A percentile compares a stretch with the other conserved stretches of the same genome.
phyloP scores from a whole-genome alignment of 306 rosid species.

The Prunus fruticosa region DNA sequence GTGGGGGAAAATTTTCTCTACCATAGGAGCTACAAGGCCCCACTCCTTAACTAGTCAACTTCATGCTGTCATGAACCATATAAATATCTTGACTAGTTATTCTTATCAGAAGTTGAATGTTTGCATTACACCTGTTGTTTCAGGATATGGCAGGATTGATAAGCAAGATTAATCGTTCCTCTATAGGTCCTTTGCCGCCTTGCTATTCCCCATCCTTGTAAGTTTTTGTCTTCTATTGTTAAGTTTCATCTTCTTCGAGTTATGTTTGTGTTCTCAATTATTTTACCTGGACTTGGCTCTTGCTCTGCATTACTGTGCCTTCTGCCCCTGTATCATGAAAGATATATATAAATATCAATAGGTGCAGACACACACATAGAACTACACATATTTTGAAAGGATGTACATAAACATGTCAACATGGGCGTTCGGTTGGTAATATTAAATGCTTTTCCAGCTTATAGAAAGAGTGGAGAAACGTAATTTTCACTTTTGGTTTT shows the following conservation, averaged over 20 bases:
- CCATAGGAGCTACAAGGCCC: not conserved
- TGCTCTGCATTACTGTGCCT: not conserved
- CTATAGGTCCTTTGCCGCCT: slow-evolving; percentile 92
- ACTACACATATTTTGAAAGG: not conserved
- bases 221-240: slow-evolving; percentile 33
- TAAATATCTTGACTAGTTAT: not conserved
- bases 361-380: not conserved
- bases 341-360: not conserved
- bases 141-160: slow-evolving; percentile 99
- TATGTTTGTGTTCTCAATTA: not conserved
- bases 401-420: not conserved
- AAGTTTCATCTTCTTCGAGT: not conserved
- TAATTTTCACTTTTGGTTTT: not conserved
- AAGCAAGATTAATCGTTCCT: slow-evolving; percentile 97
- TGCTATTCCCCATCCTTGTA: slow-evolving; percentile 94
- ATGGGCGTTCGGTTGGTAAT: not conserved
- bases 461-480: not conserved
- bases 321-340: not conserved
- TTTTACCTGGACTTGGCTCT: not conserved
- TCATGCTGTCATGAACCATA: not conserved
- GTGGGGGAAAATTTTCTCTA: not conserved
- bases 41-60: slow-evolving; percentile 11
- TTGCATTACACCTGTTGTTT: slow-evolving; percentile 26
- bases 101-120: slow-evolving; percentile 24
- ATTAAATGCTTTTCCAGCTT: not conserved